A percentile compares a stretch with the other conserved stretches of the same genome.
Conservation (phyloP, 768 basidiomycete species). For the Russula earlei region DNA sequence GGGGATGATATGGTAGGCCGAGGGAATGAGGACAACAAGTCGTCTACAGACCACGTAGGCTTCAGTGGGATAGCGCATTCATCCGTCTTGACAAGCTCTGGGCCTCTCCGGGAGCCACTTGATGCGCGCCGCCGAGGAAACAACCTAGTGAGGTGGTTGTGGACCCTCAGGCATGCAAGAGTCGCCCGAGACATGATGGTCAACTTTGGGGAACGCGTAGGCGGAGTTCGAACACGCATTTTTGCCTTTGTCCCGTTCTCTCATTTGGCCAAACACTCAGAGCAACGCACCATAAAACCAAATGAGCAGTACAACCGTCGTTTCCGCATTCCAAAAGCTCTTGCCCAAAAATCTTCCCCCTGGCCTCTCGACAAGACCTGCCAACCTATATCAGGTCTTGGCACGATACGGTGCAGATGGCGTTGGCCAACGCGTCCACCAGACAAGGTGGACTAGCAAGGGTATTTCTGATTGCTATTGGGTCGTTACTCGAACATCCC, state of each 20-base stretch:
- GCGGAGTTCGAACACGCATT: constrained; percentile 12
- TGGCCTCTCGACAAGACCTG: constrained; percentile 44
- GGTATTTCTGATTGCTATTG: constrained; percentile 61
- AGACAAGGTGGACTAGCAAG: constrained; percentile 65
- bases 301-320: constrained; percentile 21
- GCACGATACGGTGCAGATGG: constrained; percentile 60
- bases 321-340: constrained; percentile 39
- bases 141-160: background rate
- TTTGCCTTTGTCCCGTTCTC: background rate
- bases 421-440: constrained; percentile 58
- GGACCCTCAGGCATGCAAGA: background rate
- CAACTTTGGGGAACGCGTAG: background rate
- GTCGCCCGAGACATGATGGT: background rate
- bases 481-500: constrained; percentile 58
- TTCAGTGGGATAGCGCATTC: constrained; percentile 50
- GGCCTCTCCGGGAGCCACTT: background rate
- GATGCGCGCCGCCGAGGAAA: background rate
- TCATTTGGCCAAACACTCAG: too few species aligned
- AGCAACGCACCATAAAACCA: background rate
- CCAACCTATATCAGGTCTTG: constrained; percentile 64
- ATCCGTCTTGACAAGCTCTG: constrained; percentile 34
- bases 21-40: constrained; percentile 70
- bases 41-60: constrained; percentile 75
- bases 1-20: constrained; percentile 47
- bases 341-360: constrained; percentile 53